Evolutionary conservation across 179 eudicot species (phyloP).

Genomic region (Nepenthes alata): DNA sequence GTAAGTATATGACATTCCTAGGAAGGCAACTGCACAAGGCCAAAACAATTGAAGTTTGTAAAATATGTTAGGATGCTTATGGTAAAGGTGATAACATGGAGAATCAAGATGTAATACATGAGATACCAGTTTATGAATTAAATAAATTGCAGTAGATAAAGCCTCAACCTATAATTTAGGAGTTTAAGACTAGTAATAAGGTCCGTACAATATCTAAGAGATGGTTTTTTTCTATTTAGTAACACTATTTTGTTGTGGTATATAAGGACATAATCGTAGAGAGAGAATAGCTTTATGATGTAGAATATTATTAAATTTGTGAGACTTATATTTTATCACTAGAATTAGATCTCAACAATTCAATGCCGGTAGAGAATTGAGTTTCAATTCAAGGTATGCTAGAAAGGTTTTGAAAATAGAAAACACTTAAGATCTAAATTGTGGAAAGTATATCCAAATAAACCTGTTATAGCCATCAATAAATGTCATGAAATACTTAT

Average conservation of each 20-base stretch:
- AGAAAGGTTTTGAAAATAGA: not conserved
- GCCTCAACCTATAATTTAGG: conserved; percentile 7
- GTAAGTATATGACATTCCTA: not conserved
- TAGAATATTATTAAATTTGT: conserved; percentile 2
- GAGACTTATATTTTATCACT: conserved; percentile 6
- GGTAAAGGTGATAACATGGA: conserved; percentile 3
- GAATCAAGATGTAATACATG: not conserved
- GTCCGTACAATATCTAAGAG: conserved; percentile 1
- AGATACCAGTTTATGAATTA: conserved; percentile 1
- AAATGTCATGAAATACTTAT: not conserved
- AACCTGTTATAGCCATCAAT: not conserved
- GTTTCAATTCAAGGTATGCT: not conserved
- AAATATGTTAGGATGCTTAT: not conserved
- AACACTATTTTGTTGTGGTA: conserved; percentile 2
- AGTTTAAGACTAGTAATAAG: conserved; percentile 1
- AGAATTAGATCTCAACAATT: conserved; percentile 7
- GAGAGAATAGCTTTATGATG: not conserved
- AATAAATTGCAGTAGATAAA: conserved; percentile 2
- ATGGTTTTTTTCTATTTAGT: conserved; percentile 1
- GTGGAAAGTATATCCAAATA: conserved; percentile 3
- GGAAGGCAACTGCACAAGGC: not conserved
- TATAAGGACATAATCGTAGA: not conserved
- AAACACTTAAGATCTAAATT: not conserved
- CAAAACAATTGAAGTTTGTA: not conserved
- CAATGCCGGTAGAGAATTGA: conserved; percentile 5